A percentile compares a stretch with the other conserved stretches of the same genome.
Conservation (phyloP, 148 eudicot genomes). For the Rhododendron ferrugineum region DNA sequence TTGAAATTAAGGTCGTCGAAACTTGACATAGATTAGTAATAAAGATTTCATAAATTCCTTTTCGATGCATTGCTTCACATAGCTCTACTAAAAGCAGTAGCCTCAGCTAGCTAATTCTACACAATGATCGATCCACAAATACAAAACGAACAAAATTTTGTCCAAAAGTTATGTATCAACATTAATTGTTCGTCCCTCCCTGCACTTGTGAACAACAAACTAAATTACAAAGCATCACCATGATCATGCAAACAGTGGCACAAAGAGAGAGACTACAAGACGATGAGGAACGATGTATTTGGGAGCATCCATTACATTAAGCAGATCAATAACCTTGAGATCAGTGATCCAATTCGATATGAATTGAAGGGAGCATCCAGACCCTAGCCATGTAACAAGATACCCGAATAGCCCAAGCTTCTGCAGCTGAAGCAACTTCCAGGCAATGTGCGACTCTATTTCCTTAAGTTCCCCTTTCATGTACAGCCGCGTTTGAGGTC, state of each 20-base stretch:
- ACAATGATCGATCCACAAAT: not conserved
- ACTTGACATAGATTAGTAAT: not conserved
- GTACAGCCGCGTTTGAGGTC: no score
- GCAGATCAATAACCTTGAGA: no score
- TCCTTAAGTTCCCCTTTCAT: no score
- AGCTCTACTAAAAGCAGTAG: not conserved
- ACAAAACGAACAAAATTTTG: not conserved
- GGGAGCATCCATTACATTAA: not conserved
- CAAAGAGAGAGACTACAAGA: not conserved
- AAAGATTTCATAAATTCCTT: not conserved
- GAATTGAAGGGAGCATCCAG: no score
- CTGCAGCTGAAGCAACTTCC: no score
- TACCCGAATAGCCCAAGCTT: no score
- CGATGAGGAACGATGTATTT: constrained; percentile 12
- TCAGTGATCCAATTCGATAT: no score
- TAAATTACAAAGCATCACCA: not conserved
- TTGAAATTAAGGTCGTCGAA: not conserved
- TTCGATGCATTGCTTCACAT: not conserved
- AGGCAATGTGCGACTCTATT: no score
- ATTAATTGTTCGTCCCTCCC: not conserved
- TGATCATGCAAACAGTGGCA: not conserved
- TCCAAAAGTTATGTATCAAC: not conserved
- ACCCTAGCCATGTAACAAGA: no score
- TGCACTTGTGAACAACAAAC: not conserved
- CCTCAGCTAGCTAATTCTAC: not conserved